Evolutionary conservation across 2,329 filamentous ascomycete genomes (phyloP).

Genomic region (Penicillium sp.): DNA sequence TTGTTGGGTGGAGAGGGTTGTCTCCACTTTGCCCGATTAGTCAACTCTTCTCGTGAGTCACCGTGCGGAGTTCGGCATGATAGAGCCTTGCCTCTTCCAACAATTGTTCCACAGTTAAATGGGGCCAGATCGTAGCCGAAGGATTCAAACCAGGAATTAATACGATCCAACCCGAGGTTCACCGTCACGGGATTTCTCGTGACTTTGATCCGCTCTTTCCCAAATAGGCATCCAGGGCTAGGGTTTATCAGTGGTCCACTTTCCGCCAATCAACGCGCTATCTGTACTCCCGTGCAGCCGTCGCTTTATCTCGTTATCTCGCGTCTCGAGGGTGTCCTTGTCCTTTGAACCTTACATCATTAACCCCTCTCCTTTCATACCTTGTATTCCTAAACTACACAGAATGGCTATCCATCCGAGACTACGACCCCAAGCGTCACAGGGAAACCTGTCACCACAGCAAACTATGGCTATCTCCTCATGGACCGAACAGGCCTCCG

Average conservation of each 20-base stretch:
- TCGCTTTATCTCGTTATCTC: slow-evolving; percentile 19
- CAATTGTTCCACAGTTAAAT: background rate
- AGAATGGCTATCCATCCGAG: slow-evolving; percentile 47
- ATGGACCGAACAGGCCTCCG: slow-evolving; percentile 58
- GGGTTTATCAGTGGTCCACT: slow-evolving; percentile 11
- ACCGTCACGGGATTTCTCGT: background rate
- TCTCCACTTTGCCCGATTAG: slow-evolving; percentile 13
- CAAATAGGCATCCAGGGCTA: slow-evolving; percentile 22
- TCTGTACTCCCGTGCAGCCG: slow-evolving; percentile 20
- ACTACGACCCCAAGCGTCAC: slow-evolving; percentile 26
- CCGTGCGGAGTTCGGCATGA: background rate
- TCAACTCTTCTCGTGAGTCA: slow-evolving; percentile 14
- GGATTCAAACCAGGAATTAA: background rate
- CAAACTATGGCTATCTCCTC: slow-evolving; percentile 62
- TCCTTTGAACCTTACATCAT: slow-evolving; percentile 8
- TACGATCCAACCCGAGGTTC: background rate
- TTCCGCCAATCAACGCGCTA: slow-evolving; percentile 21
- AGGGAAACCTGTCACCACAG: slow-evolving; percentile 33
- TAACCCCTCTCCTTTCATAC: background rate
- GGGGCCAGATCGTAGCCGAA: background rate
- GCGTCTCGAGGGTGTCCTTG: background rate
- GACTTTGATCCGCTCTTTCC: background rate
- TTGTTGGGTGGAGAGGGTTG: background rate
- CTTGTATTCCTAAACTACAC: background rate
- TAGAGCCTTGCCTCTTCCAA: background rate